Base-by-base conservation (phyloP, 1,284 basidiomycete species). In the Tylopilus sp. region DNA sequence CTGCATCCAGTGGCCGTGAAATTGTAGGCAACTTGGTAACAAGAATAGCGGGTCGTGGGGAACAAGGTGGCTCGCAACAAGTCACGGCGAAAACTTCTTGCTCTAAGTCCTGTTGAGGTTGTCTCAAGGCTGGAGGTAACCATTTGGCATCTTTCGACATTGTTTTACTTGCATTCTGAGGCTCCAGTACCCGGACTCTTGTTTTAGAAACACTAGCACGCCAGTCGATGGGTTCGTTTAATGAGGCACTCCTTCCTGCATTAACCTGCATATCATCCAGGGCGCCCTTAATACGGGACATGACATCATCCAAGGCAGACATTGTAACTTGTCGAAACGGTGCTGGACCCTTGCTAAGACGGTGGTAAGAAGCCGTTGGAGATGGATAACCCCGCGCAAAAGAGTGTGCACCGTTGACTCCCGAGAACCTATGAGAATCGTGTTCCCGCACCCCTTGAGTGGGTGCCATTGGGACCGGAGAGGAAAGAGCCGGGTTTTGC, bases 211-310 rank as follows among this genome's bases (percentile, higher is more conserved):
- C 38, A 48, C 46, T 23, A 29, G 29, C 16, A 33, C 55, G 61
- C 53, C 56, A 51, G 21, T 65, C 64, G 4, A 34, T 31, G 28
- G 39, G 31, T 34, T 69, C 66, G 25, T 49, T 60, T 36, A 41
- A 52, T 37, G 45, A 41, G 37, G 38, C 12, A 1, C 46, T 53
- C 25, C 54, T 65, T 46, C 53, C 64, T 33, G 52, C 61, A 39
- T 67, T 55, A 26, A 74, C 69, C 46, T 87, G 82, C 78, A 89
- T 87, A 33, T 77, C 78, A 62, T 82, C 78, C 60, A 96, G 71
- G 4, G 86, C 92, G 19, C 89, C 91, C 63, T 89, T 92, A 60
- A 97, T 92, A 26, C 92, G 80, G 6, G 88, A 91, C 78, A 97
- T 87, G 46, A 84, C 82, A 61, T 92, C 86, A 60, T 93, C 86